Base-by-base conservation (phyloP, 2,329 filamentous ascomycete genomes). In the Aspergillus sergii region DNA sequence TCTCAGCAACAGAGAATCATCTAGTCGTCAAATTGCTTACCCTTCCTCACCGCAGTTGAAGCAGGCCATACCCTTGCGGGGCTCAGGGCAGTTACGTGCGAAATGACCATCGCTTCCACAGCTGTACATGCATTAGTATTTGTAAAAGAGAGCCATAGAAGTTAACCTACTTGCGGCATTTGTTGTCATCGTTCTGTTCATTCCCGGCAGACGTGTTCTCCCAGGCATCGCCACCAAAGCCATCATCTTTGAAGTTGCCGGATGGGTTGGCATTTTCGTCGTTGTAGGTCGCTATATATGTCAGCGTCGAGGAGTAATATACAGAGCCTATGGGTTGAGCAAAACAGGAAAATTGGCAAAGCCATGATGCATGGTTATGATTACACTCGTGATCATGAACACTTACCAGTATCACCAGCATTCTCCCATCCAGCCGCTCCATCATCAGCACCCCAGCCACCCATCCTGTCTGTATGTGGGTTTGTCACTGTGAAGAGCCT, bases 11-110 rank as follows among this genome's bases (percentile, higher is more conserved):
- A 32, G 14, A 28, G 36, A 12, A 23, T 32, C 23, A 55, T 4
- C 12, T 3, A 28, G 1, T 23, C 2, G 21, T 4, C 16, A 32
- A 11, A 7, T 41, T 9, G 61, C 66, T 65, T 72, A 79, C 79
- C 80, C 78, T 70, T 78, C 73, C 72, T 82, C 70, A 50, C 69
- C 63, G 30, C 67, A 64, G 63, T 83, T 83, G 74, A 81, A 82
- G 69, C 81, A 83, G 21, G 72, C 76, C 57, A 75, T 76, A 39
- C 66, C 69, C 69, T 79, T 78, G 46, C 72, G 75, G 65, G 75
- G 76, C 54, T 81, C 77, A 3, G 80, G 75, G 60, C 82, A 84
- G 19, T 83, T 78, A 21, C 77, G 76, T 41, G 75, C 73, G 61
- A 79, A 79, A 64, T 80, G 78, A 36, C 73, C 76, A 55, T 71